Evolutionary conservation across 108 stramenopile species (phyloP), one percentile per base, ranked within the genome.

Genomic region (Skeletonema marinoi): DNA sequence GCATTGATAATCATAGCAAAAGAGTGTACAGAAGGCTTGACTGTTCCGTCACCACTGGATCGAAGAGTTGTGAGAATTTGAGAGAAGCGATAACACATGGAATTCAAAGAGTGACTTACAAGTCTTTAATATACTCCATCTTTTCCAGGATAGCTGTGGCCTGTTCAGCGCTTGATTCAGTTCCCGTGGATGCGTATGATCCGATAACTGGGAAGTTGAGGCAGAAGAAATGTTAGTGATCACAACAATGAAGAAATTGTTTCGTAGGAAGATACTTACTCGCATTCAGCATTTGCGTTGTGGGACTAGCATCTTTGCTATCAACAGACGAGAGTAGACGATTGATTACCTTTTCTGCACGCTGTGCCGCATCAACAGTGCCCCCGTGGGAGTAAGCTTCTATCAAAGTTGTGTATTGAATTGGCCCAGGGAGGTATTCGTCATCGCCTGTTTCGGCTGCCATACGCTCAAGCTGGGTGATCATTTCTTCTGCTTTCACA

Each of bases 71-170:
- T 30, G 56, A 46, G 44, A n/a, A 4, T n/a, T n/a, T 46, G 16
- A n/a, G 16, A 3, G 16, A 46, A 46, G 14, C 44, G 14, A 3
- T n/a, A 46, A n/a, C 44, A 46, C 14, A 5, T 16, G 3, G 39
- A 62, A 62, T 42, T 16, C 61, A 51, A 50, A 51, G 61, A 16
- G 61, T 51, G 14, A 46, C 44, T 46, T 46, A 46, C 44, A 71
- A 65, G 16, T 82, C 58, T 73, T 83, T 63, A 58, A 72, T 76
- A 33, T 86, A 78, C 71, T 88, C 87, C 85, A 91, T 83, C 13
- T 87, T 76, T 44, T 82, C 51, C 60, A 91, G 51, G 12, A 91
- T 89, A 35, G 77, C 17, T 16, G 79, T 78, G 4, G 90, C 90
- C 33, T 85, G 82, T 60, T 88, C 82, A 7, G 90, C 90, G 60